phyloP scores from a whole-genome alignment of 805 yeast species.

The Myxozyma sirexii region DNA sequence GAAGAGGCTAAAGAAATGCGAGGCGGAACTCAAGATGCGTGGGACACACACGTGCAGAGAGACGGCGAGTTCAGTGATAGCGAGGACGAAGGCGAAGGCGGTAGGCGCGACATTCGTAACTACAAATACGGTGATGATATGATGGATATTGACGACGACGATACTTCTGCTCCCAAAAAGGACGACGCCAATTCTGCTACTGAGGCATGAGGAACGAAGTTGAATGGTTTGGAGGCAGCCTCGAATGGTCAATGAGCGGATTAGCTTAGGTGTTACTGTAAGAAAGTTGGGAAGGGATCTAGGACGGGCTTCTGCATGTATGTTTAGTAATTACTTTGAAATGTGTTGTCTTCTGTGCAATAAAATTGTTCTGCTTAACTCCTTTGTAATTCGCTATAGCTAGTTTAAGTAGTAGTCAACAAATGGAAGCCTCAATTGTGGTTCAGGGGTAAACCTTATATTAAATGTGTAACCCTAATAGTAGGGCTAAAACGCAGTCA shows the following conservation, averaged over 20 bases:
- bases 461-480: neutral
- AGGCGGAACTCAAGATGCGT: slow-evolving; percentile 86
- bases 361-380: too few species aligned
- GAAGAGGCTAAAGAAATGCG: slow-evolving; percentile 78
- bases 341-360: neutral
- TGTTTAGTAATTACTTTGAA: neutral
- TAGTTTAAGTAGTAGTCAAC: too few species aligned
- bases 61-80: slow-evolving; percentile 57
- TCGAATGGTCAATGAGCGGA: neutral
- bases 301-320: neutral
- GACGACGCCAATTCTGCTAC: neutral
- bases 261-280: neutral
- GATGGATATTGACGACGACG: slow-evolving; percentile 23
- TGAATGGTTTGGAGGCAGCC: neutral
- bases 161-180: slow-evolving; percentile 3
- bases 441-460: slow-evolving; percentile 3
- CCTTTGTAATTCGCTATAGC: too few species aligned
- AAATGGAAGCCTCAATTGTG: too few species aligned
- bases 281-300: neutral
- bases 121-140: slow-evolving; percentile 30
- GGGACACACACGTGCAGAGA: slow-evolving; percentile 72
- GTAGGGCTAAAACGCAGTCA: slow-evolving; percentile 6
- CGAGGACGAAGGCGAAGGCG: slow-evolving; percentile 39
- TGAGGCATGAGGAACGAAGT: neutral
- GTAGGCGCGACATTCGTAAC: slow-evolving; percentile 34